Evolutionary conservation across 768 basidiomycete species (phyloP), one percentile per base, ranked within the genome.

Genomic region (Serpula lacrymans): DNA sequence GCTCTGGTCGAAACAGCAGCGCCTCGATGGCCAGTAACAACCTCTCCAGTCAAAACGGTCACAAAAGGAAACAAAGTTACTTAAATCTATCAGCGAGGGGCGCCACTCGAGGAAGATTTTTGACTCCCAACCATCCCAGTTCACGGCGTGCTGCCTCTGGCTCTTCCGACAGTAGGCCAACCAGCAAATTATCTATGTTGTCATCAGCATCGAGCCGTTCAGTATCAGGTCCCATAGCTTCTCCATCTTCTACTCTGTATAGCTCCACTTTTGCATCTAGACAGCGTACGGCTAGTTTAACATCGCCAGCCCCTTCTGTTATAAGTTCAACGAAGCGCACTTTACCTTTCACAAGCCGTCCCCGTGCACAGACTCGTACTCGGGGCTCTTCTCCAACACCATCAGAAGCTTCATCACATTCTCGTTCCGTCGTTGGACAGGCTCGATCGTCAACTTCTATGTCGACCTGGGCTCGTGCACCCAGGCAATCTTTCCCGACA

Each of bases 261-360:
- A 68, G 68, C 22, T 73, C 88, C 4, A 92, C 89, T 6, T 88
- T 81, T 58, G 74, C 89, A 23, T 91, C 89, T n/a, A 78, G 89
- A 22, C 89, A 91, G 52, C 75, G 89, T 16, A 89, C 88, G 16
- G 63, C 72, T 23, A 91, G 88, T 54, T 59, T 83, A 35, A 62
- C 70, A 0, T 69, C 72, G 9, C 73, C 70, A 30, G 60, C 68
- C 43, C 59, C 69, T 10, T 58, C 60, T n/a, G 24, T 67, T 31
- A 57, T 65, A 7, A 55, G 56, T 35, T 64, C 67, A 23, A 52
- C 59, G 18, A 47, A 49, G 4, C 59, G 57, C 32, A 59, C 60
- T 25, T 54, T 67, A 23, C 54, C 67, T 33, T 38, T 45, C 26
- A 52, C 31, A 37, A 41, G 52, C 9, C 64, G 65, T 14, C 62